A percentile compares a stretch with the other conserved stretches of the same genome.
These are phyloP conservation scores for Aurantiochytrium sp. DNA, from an alignment of 108 stramenopile genomes.

Conservation along the genomic window DNA sequence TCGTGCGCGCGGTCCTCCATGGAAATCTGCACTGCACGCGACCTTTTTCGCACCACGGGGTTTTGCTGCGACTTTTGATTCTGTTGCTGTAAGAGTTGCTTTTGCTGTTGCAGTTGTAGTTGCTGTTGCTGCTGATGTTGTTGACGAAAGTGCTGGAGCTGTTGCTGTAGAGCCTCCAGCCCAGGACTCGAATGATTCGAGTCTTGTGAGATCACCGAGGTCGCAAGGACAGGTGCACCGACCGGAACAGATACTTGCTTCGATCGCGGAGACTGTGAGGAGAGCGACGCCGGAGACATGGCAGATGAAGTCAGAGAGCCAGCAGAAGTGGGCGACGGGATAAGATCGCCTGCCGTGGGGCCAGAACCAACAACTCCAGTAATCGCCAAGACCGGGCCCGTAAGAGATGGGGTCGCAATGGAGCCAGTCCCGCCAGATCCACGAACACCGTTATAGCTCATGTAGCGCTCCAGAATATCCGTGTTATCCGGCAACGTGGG, in stretches of 20 bases:
- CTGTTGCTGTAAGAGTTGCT: too few species aligned
- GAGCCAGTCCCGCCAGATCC: too few species aligned
- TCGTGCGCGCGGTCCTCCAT: too few species aligned
- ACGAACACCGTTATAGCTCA: background rate
- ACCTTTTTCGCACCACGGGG: too few species aligned
- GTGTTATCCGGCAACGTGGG: background rate
- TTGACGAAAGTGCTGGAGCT: background rate
- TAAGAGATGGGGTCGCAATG: too few species aligned
- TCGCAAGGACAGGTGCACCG: background rate
- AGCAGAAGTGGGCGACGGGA: background rate
- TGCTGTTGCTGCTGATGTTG: background rate
- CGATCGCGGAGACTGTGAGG: background rate
- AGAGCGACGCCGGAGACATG: background rate
- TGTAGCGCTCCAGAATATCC: background rate
- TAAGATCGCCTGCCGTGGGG: background rate
- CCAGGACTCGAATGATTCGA: too few species aligned
- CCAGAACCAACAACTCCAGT: background rate
- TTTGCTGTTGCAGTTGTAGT: background rate
- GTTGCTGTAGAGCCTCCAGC: too few species aligned
- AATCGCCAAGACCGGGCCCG: background rate
- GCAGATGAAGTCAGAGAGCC: background rate
- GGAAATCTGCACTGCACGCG: too few species aligned
- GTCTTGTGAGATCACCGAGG: background rate
- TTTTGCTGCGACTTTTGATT: too few species aligned
- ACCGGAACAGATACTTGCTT: background rate